Conservation (phyloP, 108 stramenopile species). For the Poteriospumella lacustris region DNA sequence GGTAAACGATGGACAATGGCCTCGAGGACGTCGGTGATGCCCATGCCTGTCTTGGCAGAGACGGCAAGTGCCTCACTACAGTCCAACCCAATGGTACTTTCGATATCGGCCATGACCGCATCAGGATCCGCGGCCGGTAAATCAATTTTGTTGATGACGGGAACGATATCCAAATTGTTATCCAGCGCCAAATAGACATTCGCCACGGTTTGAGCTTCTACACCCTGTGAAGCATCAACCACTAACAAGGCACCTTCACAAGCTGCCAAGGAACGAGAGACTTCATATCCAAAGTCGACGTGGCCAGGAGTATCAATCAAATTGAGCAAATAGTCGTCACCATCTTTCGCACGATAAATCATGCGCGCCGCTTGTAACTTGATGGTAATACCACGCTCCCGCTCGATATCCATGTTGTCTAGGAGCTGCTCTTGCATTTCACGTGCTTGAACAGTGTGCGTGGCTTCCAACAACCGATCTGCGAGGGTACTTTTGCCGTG, state of each 20-base stretch:
- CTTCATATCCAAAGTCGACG: conserved; percentile 95
- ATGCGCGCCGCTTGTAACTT: conserved; percentile 95
- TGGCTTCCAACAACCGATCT: conserved; percentile 63
- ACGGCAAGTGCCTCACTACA: conserved; percentile 72
- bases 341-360: conserved; percentile 74
- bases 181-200: conserved; percentile 94
- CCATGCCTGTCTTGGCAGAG: conserved; percentile 82
- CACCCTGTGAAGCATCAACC: conserved; percentile 96
- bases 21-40: conserved; percentile 89
- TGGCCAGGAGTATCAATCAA: conserved; percentile 80
- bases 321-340: conserved; percentile 75
- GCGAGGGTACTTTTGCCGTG: conserved; percentile 95
- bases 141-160: conserved; percentile 97
- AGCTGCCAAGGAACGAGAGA: conserved; percentile 87
- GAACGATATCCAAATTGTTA: conserved; percentile 92
- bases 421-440: conserved; percentile 88
- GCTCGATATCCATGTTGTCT: conserved; percentile 94
- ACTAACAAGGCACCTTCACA: conserved; percentile 98
- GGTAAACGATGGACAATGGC: conserved; percentile 61
- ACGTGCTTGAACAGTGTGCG: conserved; percentile 66
- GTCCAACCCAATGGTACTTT: conserved; percentile 87
- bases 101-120: conserved; percentile 80
- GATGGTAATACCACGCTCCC: conserved; percentile 97
- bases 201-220: conserved; percentile 97
- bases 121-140: conserved; percentile 95